Conservation (phyloP, 2,329 filamentous ascomycete species). For the Rachicladosporium sp. region DNA sequence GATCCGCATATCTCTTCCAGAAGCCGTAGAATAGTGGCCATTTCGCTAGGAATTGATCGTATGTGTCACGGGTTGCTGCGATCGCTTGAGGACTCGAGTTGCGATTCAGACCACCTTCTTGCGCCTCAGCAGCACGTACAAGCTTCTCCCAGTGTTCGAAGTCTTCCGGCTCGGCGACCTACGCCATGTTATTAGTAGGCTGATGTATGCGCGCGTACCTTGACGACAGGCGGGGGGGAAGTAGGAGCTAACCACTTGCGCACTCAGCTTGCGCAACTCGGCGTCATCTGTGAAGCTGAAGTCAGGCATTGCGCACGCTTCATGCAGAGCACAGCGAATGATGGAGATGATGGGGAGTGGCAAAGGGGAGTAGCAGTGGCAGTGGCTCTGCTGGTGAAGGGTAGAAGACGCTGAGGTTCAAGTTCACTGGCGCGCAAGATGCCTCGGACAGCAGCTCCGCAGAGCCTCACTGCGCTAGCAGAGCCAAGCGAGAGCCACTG, state of each 20-base stretch:
- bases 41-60: slow-evolving; percentile 85
- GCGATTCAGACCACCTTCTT: slow-evolving; percentile 87
- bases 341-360: too few relatives aligned
- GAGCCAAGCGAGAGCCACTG: too few relatives aligned
- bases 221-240: neutral
- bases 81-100: slow-evolving; percentile 95
- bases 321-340: too few relatives aligned
- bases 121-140: slow-evolving; percentile 64
- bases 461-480: too few relatives aligned
- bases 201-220: neutral
- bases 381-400: too few relatives aligned
- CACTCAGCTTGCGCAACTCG: slow-evolving; percentile 20
- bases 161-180: slow-evolving; percentile 66
- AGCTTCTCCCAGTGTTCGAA: slow-evolving; percentile 95
- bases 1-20: slow-evolving; percentile 98
- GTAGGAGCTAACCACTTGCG: slow-evolving; percentile 16
- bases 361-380: too few relatives aligned
- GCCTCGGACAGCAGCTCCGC: too few relatives aligned
- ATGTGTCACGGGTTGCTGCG: slow-evolving; percentile 71
- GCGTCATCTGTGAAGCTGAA: slow-evolving; percentile 20
- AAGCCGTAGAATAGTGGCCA: slow-evolving; percentile 95
- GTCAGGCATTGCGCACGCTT: slow-evolving; percentile 16
- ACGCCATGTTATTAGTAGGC: slow-evolving; percentile 6
- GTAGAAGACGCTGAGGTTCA: too few relatives aligned
- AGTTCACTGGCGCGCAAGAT: too few relatives aligned